Conservation (phyloP, 2,329 filamentous ascomycete genomes). For the Aspergillus calidoustus region DNA sequence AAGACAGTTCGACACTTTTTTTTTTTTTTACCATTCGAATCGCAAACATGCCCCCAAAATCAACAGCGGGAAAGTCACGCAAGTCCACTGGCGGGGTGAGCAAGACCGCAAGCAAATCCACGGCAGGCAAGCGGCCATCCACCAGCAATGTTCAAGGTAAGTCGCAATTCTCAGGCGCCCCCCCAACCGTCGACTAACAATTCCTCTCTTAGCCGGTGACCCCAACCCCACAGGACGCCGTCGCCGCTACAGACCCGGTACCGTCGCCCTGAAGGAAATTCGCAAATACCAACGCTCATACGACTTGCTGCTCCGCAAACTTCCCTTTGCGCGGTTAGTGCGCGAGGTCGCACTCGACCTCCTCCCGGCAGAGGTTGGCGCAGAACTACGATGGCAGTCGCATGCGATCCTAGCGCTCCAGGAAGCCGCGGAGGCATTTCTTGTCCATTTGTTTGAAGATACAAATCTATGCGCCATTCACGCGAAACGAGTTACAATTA, state of each 20-base stretch:
- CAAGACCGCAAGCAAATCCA: slow-evolving; percentile 22
- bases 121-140: slow-evolving; percentile 28
- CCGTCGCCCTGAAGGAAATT: slow-evolving; percentile 88
- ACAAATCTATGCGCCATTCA: slow-evolving; percentile 96
- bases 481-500: slow-evolving; percentile 94
- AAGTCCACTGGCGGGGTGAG: not conserved
- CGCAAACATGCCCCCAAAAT: slow-evolving; percentile 37
- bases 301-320: slow-evolving; percentile 75
- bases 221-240: slow-evolving; percentile 66
- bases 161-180: not conserved
- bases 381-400: slow-evolving; percentile 90
- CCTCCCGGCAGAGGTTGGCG: slow-evolving; percentile 62
- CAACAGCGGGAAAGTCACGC: slow-evolving; percentile 7
- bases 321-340: slow-evolving; percentile 55
- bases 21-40: not conserved
- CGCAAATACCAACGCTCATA: slow-evolving; percentile 86
- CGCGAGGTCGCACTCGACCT: slow-evolving; percentile 59
- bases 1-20: not conserved
- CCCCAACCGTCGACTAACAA: slow-evolving; percentile 14
- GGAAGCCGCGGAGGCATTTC: slow-evolving; percentile 93
- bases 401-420: slow-evolving; percentile 92
- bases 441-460: slow-evolving; percentile 96
- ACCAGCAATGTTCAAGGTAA: slow-evolving; percentile 44
- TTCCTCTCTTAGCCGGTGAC: slow-evolving; percentile 65
- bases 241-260: slow-evolving; percentile 75